Evolutionary conservation across 768 basidiomycete species (phyloP).

Genomic region (Pholiota molesta): DNA sequence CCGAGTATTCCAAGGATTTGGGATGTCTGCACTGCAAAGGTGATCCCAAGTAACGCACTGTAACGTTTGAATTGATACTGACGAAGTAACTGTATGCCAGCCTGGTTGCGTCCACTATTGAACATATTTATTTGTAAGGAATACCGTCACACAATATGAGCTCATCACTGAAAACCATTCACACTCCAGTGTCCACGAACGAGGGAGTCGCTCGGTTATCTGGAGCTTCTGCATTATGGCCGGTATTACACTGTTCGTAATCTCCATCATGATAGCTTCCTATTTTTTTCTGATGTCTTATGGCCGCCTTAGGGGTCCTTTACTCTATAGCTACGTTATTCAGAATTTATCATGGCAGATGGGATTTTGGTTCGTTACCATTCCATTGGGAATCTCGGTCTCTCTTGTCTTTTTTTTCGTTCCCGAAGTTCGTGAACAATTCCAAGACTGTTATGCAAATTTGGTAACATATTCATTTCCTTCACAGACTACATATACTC

Average conservation of each 20-base stretch:
- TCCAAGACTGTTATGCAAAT: neutral
- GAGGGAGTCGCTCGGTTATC: slow-evolving; percentile 44
- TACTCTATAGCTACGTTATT: slow-evolving; percentile 51
- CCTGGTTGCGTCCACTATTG: slow-evolving; percentile 44
- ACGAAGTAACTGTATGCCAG: slow-evolving; percentile 20
- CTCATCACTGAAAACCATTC: neutral
- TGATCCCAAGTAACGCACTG: slow-evolving; percentile 11
- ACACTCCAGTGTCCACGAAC: slow-evolving; percentile 39
- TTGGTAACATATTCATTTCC: neutral
- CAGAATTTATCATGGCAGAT: slow-evolving; percentile 44
- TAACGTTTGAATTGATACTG: neutral
- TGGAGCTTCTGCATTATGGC: slow-evolving; percentile 50
- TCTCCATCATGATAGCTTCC: neutral
- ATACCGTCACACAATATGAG: neutral
- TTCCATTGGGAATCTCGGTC: slow-evolving; percentile 39
- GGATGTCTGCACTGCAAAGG: slow-evolving; percentile 47
- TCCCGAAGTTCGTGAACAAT: slow-evolving; percentile 36
- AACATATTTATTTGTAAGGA: slow-evolving; percentile 43
- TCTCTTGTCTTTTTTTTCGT: slow-evolving; percentile 46
- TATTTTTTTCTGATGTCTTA: neutral
- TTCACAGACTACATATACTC: slow-evolving; percentile 37
- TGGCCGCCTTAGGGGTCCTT: slow-evolving; percentile 33
- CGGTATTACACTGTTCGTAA: slow-evolving; percentile 41
- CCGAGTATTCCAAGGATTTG: slow-evolving; percentile 48
- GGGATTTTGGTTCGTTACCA: slow-evolving; percentile 52